Evolutionary conservation across 257 asterid species (phyloP), one percentile per base, ranked within the genome.

Genomic region (Orobanche coerulescens): DNA sequence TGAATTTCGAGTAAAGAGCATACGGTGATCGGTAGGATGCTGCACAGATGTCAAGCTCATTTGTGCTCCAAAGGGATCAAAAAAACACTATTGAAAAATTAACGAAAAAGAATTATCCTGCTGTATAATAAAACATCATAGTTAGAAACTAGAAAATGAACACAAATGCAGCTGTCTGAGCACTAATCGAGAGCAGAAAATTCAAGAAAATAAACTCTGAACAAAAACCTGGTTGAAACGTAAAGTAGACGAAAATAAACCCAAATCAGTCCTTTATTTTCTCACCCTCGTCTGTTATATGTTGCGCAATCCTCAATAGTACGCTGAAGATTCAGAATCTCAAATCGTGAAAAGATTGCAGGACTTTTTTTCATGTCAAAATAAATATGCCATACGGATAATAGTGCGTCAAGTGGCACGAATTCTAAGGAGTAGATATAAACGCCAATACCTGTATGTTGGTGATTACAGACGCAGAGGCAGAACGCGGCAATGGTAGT

Each of bases 1-100:
- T 34, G 24, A 57, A 39, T 18, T 6, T 25, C 1, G 37, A 63
- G 56, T 30, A 16, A 71, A 40, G 54, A 76, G 26, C 78, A 36
- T 74, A 81, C 84, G 65, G n/a, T 46, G 55, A 48, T 72, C 77
- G 0, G 67, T 39, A 42, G 79, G 54, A 42, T 79, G 72, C 44
- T 59, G 69, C 67, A 73, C 82, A 1, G 39, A 43, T 53, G 51
- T 60, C 42, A 54, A 69, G 65, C 70, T 81, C 86, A 78, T 83
- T 84, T 79, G 68, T 59, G 59, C 53, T 20, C 30, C 10, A 58
- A 66, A 61, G 11, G 10, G 1, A 74, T 58, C 31, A 61, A 59
- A 42, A 61, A 59, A 42, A 25, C 53, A 53, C 37, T 69, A 9
- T 1, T 58, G 24, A 26, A 25, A 18, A 43, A 46, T 12, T 30